These are phyloP conservation scores for Verruconis gallopava DNA, from an alignment of 2,329 filamentous ascomycete species.

Conservation along the genomic window DNA sequence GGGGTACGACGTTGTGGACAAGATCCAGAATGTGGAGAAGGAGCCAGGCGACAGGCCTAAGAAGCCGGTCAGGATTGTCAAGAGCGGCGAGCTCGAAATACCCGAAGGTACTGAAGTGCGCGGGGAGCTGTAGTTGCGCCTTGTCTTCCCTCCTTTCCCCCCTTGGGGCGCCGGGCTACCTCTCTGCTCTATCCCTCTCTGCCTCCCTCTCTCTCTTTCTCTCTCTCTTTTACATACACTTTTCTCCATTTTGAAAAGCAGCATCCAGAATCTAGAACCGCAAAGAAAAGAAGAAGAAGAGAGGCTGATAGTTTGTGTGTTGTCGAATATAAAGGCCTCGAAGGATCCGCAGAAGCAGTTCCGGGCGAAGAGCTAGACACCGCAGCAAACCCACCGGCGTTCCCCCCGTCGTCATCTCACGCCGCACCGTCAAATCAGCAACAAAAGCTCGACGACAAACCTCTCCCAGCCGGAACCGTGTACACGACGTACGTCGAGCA, in stretches of 20 bases:
- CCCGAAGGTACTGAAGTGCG: constrained; percentile 77
- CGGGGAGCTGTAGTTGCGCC: constrained; percentile 60
- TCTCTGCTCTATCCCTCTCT: constrained; percentile 5
- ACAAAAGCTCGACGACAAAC: not conserved
- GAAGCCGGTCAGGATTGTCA: constrained; percentile 59
- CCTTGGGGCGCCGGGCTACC: not conserved
- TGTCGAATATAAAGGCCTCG: constrained; percentile 25
- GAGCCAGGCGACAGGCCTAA: constrained; percentile 53
- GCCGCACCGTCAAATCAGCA: not conserved
- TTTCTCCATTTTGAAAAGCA: no score
- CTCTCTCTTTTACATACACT: no score
- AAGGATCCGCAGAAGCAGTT: constrained; percentile 27
- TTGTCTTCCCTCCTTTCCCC: constrained; percentile 16
- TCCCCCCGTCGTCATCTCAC: not conserved
- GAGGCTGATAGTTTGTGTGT: constrained; percentile 8
- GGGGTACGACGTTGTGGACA: constrained; percentile 67
- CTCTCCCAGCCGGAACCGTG: not conserved
- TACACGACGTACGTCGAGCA: not conserved
- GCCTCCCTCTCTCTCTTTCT: no score
- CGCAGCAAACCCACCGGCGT: not conserved
- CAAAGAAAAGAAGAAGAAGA: not conserved
- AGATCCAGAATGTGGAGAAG: constrained; percentile 63
- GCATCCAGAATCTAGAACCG: no score
- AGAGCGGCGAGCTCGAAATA: constrained; percentile 73
- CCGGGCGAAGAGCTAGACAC: constrained; percentile 31